Base-by-base conservation (phyloP, 2,329 filamentous ascomycete species). In the Penicillium aurantiogriseum region DNA sequence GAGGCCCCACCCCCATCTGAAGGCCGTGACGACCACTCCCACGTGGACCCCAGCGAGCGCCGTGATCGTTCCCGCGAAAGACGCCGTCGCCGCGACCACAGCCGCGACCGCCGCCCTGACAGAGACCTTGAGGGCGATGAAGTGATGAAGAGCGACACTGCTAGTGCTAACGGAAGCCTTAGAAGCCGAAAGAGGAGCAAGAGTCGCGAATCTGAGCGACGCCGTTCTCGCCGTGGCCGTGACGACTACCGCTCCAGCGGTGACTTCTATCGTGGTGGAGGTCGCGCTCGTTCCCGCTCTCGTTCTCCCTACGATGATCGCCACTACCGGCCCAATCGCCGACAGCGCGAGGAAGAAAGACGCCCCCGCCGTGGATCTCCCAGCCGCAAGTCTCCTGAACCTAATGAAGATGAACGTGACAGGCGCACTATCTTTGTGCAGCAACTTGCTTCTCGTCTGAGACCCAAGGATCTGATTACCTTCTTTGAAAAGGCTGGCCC, bases 351-450 rank as follows among this genome's bases (percentile, higher is more conserved):
- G 36, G 76, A 79, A 56, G 77, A 80, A 44, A 72, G 73, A 61
- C 78, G 78, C 39, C 69, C 75, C 63, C 83, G 83, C 61, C 75
- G 77, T 74, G 71, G 78, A 66, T 74, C 79, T 68, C 68, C 73
- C 63, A 73, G 74, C 64, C 68, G 74, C 66, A 82, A 80, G 64
- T 81, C 81, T 29, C 77, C 91, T 29, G 87, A 90, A 71, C 85
- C 90, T 59, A 96, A 90, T 69, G 92, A 97, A 75, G 94, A 97
- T 77, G 94, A 99, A 78, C 89, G 93, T 71, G 94, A 99, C 79
- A 89, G 91, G 68, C 90, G 94, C 69, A 99, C 95, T 57, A 91
- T 99, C 58, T 99, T 99, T 74, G 94, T 99, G 54, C 94, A 99
- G 81, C 94, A 99, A 78, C 88, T 99, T 72, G 94, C 94, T 66